phyloP scores from a whole-genome alignment of 2,329 filamentous ascomycete genomes.

The Penicillium psychrosexuale region DNA sequence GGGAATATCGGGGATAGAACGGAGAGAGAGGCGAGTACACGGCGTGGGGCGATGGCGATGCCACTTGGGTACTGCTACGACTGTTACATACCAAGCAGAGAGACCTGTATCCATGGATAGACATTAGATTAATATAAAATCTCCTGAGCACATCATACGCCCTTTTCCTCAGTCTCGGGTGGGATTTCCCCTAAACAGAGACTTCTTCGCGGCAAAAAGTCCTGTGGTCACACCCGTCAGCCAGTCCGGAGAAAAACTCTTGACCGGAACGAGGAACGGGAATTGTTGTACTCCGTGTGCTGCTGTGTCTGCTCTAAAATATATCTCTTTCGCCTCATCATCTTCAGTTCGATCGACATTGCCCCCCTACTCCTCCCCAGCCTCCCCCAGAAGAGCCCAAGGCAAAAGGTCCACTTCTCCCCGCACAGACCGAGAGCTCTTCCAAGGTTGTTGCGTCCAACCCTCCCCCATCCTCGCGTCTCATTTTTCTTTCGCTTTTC shows the following conservation, averaged over 20 bases:
- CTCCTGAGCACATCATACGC: background rate
- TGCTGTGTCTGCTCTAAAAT: background rate
- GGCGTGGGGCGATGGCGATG: background rate
- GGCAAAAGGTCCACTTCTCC: slow-evolving; percentile 11
- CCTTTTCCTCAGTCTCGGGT: slow-evolving; percentile 1
- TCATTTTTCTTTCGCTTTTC: slow-evolving; percentile 5
- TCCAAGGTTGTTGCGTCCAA: slow-evolving; percentile 9
- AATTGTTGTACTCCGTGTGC: background rate
- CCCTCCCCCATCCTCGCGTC: slow-evolving; percentile 4
- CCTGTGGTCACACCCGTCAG: background rate
- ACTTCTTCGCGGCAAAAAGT: background rate
- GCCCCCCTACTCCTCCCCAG: background rate
- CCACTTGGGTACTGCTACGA: background rate
- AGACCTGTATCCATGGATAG: background rate
- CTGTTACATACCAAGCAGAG: background rate
- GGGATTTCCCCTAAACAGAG: slow-evolving; percentile 5
- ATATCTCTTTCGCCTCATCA: background rate
- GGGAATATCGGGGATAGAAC: no score
- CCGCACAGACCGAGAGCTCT: slow-evolving; percentile 28
- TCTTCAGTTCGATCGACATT: background rate
- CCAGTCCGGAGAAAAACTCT: slow-evolving; percentile 6
- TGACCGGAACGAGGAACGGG: slow-evolving; percentile 5
- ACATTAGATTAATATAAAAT: no score
- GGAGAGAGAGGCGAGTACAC: background rate
- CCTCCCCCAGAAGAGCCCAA: slow-evolving; percentile 3